Evolutionary conservation across 805 yeast genomes (phyloP), one percentile per base, ranked within the genome.

Genomic region (Suhomyces sp.): DNA sequence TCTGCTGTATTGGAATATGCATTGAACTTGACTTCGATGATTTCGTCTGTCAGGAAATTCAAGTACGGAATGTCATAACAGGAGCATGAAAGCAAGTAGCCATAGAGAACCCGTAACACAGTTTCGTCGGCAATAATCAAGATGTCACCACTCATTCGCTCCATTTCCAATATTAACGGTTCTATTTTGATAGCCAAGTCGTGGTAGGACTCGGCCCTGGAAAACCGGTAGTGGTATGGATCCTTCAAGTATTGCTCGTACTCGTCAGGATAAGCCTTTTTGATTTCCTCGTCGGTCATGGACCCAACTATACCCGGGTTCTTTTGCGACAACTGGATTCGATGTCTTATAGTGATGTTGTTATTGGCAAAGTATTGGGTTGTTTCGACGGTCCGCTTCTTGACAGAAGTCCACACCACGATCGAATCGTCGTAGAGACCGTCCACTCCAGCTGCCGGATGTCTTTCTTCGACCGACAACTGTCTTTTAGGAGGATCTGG

Each of bases 161-260:
- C 99, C 84, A 94, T 86, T 69, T 94, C 98, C 66, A 94, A 78
- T 55, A 94, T 83, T 51, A 94, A 76, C 0, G 98, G 97, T 70
- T 94, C 99, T 72, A 94, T 81, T 61, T 97, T 84, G 36, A 94
- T 87, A 0, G 99, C 98, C 53, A 94, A 78, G 69, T 94, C 99
- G 70, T 94, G 99, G 66, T 91, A 94, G 48, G 96, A 88, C 72
- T 94, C 99, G 0, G 96, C 90, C 48, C 98, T 79, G 2, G 97
- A 89, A 66, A 82, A 94, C 54, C 99, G 78, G 66, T 87, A 93
- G 70, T 94, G 97, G 65, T 94, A 94, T 1, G 97, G 97, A 67
- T 93, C 97, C 54, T 76, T 70, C 53, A 71, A 52, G 64, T 84
- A 88, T 60, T 80, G 84, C 55, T 74, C 79, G 65, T 79, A 88